These are phyloP conservation scores for Cytospora leucostoma DNA, from an alignment of 2,329 filamentous ascomycete genomes.

Conservation along the genomic window DNA sequence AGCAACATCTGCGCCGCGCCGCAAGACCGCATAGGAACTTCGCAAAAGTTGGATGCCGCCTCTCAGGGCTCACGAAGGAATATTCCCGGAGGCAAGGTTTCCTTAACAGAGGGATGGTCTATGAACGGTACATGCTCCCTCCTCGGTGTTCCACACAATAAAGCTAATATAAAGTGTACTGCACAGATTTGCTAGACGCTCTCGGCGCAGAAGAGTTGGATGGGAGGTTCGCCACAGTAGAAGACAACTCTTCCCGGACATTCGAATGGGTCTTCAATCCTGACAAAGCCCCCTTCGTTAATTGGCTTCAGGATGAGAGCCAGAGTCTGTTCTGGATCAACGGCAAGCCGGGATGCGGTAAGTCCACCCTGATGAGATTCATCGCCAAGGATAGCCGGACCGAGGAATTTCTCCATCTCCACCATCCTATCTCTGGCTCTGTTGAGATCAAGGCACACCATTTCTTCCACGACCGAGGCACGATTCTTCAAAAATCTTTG, in stretches of 20 bases:
- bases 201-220: too few relatives aligned
- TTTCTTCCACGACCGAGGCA: slow-evolving; percentile 2
- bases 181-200: too few relatives aligned
- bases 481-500: slow-evolving; percentile 1
- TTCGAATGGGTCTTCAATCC: slow-evolving; percentile 6
- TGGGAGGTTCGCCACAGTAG: background rate
- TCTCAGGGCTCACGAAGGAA: too few relatives aligned
- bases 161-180: too few relatives aligned
- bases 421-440: background rate
- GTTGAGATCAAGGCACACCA: background rate
- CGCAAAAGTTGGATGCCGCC: too few relatives aligned
- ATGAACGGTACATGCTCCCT: too few relatives aligned
- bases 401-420: background rate
- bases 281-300: background rate
- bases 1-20: too few relatives aligned
- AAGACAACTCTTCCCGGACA: background rate
- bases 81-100: too few relatives aligned
- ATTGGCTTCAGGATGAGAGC: background rate
- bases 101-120: too few relatives aligned
- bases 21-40: too few relatives aligned
- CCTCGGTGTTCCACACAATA: too few relatives aligned
- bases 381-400: background rate
- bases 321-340: slow-evolving; percentile 4
- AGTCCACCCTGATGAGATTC: slow-evolving; percentile 9
- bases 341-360: background rate